Base-by-base conservation (phyloP, 352 stramenopile species). In the Phytophthora melonis region DNA sequence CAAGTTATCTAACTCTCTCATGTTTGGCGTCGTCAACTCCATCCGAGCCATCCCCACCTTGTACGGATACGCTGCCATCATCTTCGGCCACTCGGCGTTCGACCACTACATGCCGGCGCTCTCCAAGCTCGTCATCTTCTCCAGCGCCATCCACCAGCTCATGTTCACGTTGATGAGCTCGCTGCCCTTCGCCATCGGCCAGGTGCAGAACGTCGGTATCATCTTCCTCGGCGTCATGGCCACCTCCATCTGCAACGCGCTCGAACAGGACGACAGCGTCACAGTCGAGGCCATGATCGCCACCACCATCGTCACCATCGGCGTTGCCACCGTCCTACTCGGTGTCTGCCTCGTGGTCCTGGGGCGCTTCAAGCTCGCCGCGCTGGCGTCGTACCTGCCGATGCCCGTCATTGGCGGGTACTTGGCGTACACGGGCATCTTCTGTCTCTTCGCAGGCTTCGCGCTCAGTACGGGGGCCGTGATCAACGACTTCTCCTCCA, bases 321-420 rank as follows among this genome's bases (percentile, higher is more conserved):
- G 87, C 45, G 63, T 98, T 8, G 88, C 84, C 9, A 99, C 97
- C 0, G 91, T 93, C 1, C 57, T 92, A 19, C 85, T 99, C 0
- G 98, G 98, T 2, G 50, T 93, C 4, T 93, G 91, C 18, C 87
- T 99, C 36, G 89, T 99, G 11, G 63, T 98, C 11, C 91, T 99
- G 66, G 97, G 97, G 0, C 92, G 88, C 66, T 93, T 99, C 56
- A 90, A 92, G 72, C 86, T 99, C 36, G 98, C 97, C 5, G 87
- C 83, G 0, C 91, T 99, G 50, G 97, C 99, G 18, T 97, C 97
- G 56, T 96, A 99, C 74, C 76, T 99, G 43, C 98, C 98, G 2
- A 98, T 98, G 74, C 96, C 92, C 34, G 98, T 99, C 3, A 88
- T 99, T 39, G 97, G 96, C 21, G 98, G 98, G 25, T 99, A 99